A percentile compares a stretch with the other conserved stretches of the same genome.
phyloP scores from a whole-genome alignment of 2,329 filamentous ascomycete species.

The Fusarium sp. region DNA sequence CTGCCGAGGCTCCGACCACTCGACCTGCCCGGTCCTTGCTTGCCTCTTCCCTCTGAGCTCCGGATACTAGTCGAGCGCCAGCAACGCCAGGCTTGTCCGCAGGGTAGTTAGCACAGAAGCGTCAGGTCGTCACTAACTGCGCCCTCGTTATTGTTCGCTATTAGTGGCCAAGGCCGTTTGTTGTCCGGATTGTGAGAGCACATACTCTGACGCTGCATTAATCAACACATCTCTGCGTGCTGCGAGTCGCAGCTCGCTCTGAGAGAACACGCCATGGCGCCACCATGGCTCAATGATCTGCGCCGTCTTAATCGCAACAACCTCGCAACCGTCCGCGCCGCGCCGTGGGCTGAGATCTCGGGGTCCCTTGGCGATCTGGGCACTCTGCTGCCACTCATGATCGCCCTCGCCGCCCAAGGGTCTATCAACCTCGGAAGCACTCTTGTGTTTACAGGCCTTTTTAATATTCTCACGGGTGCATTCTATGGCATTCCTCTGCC shows the following conservation, averaged over 20 bases:
- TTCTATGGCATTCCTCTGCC: slow-evolving; percentile 91
- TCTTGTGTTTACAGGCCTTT: slow-evolving; percentile 88
- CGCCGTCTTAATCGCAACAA: slow-evolving; percentile 63
- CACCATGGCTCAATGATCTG: slow-evolving; percentile 49
- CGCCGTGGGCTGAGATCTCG: slow-evolving; percentile 81
- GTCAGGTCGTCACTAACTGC: background rate
- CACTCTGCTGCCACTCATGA: slow-evolving; percentile 90
- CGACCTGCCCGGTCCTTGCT: background rate
- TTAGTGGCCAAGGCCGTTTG: slow-evolving; percentile 1
- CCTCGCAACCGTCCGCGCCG: slow-evolving; percentile 62
- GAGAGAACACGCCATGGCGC: slow-evolving; percentile 34
- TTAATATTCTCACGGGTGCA: slow-evolving; percentile 86
- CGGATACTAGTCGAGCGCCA: slow-evolving; percentile 1
- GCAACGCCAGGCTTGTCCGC: slow-evolving; percentile 3
- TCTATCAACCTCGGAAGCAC: slow-evolving; percentile 89
- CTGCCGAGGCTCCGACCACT: slow-evolving; percentile 8
- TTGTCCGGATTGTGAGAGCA: slow-evolving; percentile 4
- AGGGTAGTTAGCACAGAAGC: background rate
- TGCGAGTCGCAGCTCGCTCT: background rate
- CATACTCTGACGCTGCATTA: slow-evolving; percentile 4
- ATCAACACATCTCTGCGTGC: background rate
- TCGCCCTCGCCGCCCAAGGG: slow-evolving; percentile 83
- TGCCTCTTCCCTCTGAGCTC: background rate
- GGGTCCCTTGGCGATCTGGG: slow-evolving; percentile 91
- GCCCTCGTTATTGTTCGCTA: background rate